Evolutionary conservation across 23 red algal species (phyloP), one percentile per base, ranked within the genome.

Genomic region (Gracilaria domingensis): DNA sequence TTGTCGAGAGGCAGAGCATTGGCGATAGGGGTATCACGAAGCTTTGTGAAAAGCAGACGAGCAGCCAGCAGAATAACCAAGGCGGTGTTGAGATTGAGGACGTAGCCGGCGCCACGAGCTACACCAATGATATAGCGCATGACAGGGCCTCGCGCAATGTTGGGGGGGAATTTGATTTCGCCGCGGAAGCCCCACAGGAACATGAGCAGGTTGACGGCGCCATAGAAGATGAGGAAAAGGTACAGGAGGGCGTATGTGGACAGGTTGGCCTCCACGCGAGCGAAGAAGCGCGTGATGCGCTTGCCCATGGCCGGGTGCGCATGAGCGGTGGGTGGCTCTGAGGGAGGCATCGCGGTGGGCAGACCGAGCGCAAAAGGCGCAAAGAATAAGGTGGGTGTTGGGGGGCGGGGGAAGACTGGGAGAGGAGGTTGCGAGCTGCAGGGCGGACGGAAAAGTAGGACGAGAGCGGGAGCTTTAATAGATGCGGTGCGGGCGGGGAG

Each of bases 41-140:
- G 34, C 6, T n/a, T 54, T 18, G 93, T 95, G 65, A 89, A 44
- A 17, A 84, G 35, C 8, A 81, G 33, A 21, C 80, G 93, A 7
- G 77, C 53, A 37, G 86, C 85, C 35, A 90, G 84, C 12, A 95
- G 67, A 20, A 95, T 44, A 12, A 95, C 85, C 21, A 95, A 79
- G 2, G 85, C 76, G 21, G 85, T 84, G 72, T 95, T 95, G 30
- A 95, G 69, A 45, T 95, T 95, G 36, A 95, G 93, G 29, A 71
- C 79, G 76, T 84, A 82, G 13, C 93, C 93, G 21, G 80, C 72
- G 17, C 93, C 93, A 73, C 93, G 93, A 8, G 85, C 93, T 14
- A 95, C 49, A 14, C 42, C 59, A 28, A 88, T 79, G 47, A 88
- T 72, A 60, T 80, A 88, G 3, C 61, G 61, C 4, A 78, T 50